These are phyloP conservation scores for Elsinoe australis DNA, from an alignment of 2,329 filamentous ascomycete genomes.

Conservation along the genomic window DNA sequence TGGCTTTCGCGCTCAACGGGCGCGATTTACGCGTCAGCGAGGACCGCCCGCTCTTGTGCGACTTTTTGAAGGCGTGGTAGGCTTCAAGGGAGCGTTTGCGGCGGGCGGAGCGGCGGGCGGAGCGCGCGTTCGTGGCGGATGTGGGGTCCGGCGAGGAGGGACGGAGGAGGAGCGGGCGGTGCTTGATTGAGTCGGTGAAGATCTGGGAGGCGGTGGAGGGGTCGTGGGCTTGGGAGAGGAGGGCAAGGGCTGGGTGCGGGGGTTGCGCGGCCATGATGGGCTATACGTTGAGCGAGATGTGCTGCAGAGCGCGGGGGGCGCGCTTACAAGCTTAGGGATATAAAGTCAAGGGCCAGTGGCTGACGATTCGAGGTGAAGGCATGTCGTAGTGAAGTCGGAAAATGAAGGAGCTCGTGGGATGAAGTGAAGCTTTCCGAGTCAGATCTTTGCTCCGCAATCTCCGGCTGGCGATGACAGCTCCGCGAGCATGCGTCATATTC, in stretches of 20 bases:
- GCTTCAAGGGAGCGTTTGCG: conserved; percentile 11
- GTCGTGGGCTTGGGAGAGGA: conserved; percentile 73
- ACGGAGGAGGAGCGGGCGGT: conserved; percentile 71
- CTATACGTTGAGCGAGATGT: not conserved
- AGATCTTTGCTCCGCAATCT: conserved; percentile 9
- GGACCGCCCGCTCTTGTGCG: conserved; percentile 27
- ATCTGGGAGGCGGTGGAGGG: conserved; percentile 63
- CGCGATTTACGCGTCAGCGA: conserved; percentile 45
- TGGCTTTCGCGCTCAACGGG: conserved; percentile 72
- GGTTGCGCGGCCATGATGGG: not conserved
- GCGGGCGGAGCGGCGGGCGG: conserved; percentile 32
- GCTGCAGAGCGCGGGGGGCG: not conserved
- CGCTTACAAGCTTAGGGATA: not conserved
- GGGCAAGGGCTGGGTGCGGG: conserved; percentile 39
- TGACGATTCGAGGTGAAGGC: not conserved
- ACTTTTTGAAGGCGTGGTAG: not conserved
- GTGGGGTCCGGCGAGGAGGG: conserved; percentile 59
- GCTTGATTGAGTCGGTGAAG: conserved; percentile 73
- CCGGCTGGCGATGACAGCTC: not conserved
- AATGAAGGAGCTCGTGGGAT: not conserved
- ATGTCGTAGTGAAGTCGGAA: too few species aligned
- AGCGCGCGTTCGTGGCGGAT: conserved; percentile 46
- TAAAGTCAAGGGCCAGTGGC: not conserved
- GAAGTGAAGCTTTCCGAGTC: conserved; percentile 1
- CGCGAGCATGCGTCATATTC: conserved; percentile 5